Evolutionary conservation across 2,329 filamentous ascomycete genomes (phyloP).

Genomic region (Boeremia exigua): DNA sequence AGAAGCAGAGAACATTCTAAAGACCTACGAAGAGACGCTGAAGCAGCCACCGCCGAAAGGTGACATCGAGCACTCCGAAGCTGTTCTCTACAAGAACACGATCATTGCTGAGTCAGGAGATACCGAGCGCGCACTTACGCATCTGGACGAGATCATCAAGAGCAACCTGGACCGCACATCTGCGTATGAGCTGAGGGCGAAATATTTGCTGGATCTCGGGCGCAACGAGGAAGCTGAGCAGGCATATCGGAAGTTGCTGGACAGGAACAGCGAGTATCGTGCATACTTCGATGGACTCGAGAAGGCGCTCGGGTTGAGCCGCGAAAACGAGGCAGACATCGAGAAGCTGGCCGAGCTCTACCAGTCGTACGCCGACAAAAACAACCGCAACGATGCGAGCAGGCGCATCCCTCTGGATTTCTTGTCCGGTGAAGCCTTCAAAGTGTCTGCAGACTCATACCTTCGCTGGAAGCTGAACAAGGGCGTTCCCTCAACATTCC

Average conservation of each 20-base stretch:
- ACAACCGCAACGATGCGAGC: conserved; percentile 82
- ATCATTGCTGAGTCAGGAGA: conserved; percentile 92
- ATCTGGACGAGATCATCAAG: conserved; percentile 79
- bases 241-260: conserved; percentile 80
- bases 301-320: conserved; percentile 68
- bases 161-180: conserved; percentile 82
- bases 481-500: conserved; percentile 94
- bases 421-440: conserved; percentile 79
- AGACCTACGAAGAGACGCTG: conserved; percentile 90
- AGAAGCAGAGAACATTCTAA: conserved; percentile 89
- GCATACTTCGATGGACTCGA: conserved; percentile 83
- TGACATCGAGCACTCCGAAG: conserved; percentile 93
- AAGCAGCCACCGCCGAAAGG: conserved; percentile 77
- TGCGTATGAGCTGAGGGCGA: conserved; percentile 82
- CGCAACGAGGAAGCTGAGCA: conserved; percentile 79
- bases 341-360: conserved; percentile 80
- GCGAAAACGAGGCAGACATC: conserved; percentile 66
- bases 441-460: conserved; percentile 77
- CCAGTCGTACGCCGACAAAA: conserved; percentile 80
- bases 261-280: conserved; percentile 86
- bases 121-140: conserved; percentile 80
- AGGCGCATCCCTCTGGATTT: conserved; percentile 89
- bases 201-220: conserved; percentile 80
- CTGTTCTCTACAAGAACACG: conserved; percentile 90
- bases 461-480: conserved; percentile 85